These are phyloP conservation scores for Gynostemma pentaphyllum DNA, from an alignment of 306 rosid genomes.

Conservation along the genomic window DNA sequence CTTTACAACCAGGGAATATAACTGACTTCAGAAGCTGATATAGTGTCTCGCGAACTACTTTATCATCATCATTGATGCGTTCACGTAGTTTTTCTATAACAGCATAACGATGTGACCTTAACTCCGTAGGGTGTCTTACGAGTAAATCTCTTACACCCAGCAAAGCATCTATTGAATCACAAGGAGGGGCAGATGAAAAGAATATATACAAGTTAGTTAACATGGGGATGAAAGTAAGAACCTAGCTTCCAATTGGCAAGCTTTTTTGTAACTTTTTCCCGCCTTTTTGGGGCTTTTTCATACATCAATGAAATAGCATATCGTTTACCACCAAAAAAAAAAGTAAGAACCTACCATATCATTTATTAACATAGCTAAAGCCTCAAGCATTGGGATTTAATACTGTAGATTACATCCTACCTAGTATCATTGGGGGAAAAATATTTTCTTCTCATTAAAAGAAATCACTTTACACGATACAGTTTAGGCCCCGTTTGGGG, in stretches of 20 bases:
- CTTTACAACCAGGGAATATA: conserved; percentile 63
- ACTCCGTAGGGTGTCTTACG: conserved; percentile 51
- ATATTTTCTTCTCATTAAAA: neutral
- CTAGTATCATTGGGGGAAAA: neutral
- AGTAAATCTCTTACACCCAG: conserved; percentile 69
- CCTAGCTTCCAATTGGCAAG: no score
- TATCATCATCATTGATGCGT: conserved; percentile 72
- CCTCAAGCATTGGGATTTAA: neutral
- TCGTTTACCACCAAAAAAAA: no score
- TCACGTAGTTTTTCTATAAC: conserved; percentile 65
- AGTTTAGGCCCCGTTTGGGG: no score
- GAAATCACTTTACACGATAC: neutral
- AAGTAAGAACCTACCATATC: no score
- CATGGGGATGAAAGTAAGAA: neutral
- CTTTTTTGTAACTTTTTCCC: no score
- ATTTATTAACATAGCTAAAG: neutral
- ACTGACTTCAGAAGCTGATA: conserved; percentile 57
- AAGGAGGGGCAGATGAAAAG: neutral
- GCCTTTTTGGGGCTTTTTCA: no score
- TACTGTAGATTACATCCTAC: neutral
- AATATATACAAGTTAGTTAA: neutral
- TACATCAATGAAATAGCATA: no score
- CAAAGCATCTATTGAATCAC: conserved; percentile 52
- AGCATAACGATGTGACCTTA: conserved; percentile 52
- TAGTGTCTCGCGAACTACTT: conserved; percentile 52